Evolutionary conservation across 108 stramenopile species (phyloP).

Genomic region (Cyclotella sp.): DNA sequence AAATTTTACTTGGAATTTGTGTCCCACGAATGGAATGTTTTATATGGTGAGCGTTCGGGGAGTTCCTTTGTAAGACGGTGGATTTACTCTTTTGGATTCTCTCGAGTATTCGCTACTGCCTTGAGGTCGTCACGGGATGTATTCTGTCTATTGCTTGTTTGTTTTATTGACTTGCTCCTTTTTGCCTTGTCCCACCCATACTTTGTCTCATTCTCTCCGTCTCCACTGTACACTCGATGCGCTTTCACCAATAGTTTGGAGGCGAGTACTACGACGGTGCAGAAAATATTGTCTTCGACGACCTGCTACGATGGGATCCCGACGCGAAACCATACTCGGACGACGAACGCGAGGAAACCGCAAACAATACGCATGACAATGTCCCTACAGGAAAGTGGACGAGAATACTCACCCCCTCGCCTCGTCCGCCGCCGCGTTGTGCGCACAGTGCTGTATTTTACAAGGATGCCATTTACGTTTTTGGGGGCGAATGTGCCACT

Average conservation of each 20-base stretch:
- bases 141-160: too few species aligned
- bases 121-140: too few species aligned
- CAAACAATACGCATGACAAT: background rate
- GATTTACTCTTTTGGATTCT: background rate
- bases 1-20: constrained; percentile 79
- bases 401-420: constrained; percentile 69
- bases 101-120: too few species aligned
- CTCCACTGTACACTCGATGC: background rate
- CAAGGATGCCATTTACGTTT: constrained; percentile 89
- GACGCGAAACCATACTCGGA: constrained; percentile 37
- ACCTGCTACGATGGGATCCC: constrained; percentile 81
- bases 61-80: constrained; percentile 7
- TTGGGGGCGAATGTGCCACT: constrained; percentile 95
- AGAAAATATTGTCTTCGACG: constrained; percentile 91
- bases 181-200: background rate
- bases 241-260: constrained; percentile 67
- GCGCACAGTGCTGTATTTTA: constrained; percentile 93
- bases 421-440: constrained; percentile 89
- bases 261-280: constrained; percentile 97
- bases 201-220: background rate
- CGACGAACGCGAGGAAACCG: constrained; percentile 29
- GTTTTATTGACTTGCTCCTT: too few species aligned
- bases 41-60: constrained; percentile 59
- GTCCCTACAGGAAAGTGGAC: constrained; percentile 65
- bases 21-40: constrained; percentile 69